Percentiles rank a stretch among this genome's conserved stretches.
Evolutionary conservation across 768 basidiomycete species (phyloP).

Genomic region (Suillus americanus): DNA sequence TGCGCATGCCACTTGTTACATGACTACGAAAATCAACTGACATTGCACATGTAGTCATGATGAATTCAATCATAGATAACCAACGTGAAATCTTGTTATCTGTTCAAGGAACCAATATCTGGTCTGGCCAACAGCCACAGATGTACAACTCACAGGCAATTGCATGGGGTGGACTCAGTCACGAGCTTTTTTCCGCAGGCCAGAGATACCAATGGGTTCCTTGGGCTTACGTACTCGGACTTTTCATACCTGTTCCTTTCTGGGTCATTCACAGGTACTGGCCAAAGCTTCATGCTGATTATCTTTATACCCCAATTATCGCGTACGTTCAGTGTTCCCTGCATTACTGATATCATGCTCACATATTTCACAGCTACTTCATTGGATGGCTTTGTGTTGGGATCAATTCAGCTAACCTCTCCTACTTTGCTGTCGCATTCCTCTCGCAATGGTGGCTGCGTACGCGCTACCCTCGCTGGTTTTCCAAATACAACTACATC

Average conservation of each 20-base stretch:
- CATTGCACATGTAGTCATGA: conserved; percentile 49
- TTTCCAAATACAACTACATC: conserved; percentile 65
- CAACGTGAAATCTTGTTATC: conserved; percentile 54
- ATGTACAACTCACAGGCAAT: conserved; percentile 57
- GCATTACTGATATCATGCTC: not conserved
- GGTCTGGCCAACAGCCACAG: conserved; percentile 55
- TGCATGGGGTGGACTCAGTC: conserved; percentile 57
- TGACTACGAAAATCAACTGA: not conserved
- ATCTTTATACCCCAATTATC: conserved; percentile 48
- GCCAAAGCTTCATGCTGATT: conserved; percentile 46
- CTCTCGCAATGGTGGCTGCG: conserved; percentile 62
- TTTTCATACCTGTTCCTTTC: conserved; percentile 53
- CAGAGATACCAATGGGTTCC: conserved; percentile 51
- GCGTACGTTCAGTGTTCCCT: conserved; percentile 26
- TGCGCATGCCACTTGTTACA: conserved; percentile 29
- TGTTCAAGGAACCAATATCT: conserved; percentile 58
- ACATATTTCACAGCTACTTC: conserved; percentile 29
- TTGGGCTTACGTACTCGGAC: conserved; percentile 46
- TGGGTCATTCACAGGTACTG: conserved; percentile 45
- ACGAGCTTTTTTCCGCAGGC: conserved; percentile 42
- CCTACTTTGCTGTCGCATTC: conserved; percentile 51
- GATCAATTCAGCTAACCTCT: conserved; percentile 50
- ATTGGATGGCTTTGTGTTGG: conserved; percentile 49
- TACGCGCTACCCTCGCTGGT: conserved; percentile 62
- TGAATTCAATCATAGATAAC: conserved; percentile 40